A percentile compares a stretch with the other conserved stretches of the same genome.
Conservation (phyloP, 148 eudicot species). For the Rhododendron ferrugineum region DNA sequence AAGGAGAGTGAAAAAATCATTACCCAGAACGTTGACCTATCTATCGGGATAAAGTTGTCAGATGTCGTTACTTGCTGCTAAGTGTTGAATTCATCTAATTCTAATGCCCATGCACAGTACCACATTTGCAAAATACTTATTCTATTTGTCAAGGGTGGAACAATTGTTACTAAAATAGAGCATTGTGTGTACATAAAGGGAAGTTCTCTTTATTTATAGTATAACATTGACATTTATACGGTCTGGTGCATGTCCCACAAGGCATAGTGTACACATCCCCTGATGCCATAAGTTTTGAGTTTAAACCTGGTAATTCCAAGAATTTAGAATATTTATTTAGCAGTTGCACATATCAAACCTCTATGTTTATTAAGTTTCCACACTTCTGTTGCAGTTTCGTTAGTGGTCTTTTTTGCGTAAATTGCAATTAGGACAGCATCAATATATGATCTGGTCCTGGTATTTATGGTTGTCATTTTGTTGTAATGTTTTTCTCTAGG, state of each 20-base stretch:
- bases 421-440: background rate
- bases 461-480: constrained; percentile 7
- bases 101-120: background rate
- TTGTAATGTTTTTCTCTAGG: constrained; percentile 36
- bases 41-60: background rate
- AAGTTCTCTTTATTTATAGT: background rate
- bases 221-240: background rate
- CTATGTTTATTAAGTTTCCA: background rate
- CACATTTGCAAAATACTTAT: background rate
- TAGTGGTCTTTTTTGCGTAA: background rate
- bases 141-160: background rate
- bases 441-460: background rate
- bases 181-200: background rate
- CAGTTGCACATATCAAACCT: background rate
- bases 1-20: background rate
- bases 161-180: background rate
- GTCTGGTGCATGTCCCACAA: background rate
- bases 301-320: background rate
- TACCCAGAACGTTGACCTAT: background rate
- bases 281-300: background rate
- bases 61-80: background rate
- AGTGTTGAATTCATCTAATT: background rate
- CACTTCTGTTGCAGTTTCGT: background rate
- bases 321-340: background rate
- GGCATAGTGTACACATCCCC: background rate